Evolutionary conservation across 208 protist species (phyloP), one percentile per base, ranked within the genome.

Genomic region (Leishmania amazonensis): DNA sequence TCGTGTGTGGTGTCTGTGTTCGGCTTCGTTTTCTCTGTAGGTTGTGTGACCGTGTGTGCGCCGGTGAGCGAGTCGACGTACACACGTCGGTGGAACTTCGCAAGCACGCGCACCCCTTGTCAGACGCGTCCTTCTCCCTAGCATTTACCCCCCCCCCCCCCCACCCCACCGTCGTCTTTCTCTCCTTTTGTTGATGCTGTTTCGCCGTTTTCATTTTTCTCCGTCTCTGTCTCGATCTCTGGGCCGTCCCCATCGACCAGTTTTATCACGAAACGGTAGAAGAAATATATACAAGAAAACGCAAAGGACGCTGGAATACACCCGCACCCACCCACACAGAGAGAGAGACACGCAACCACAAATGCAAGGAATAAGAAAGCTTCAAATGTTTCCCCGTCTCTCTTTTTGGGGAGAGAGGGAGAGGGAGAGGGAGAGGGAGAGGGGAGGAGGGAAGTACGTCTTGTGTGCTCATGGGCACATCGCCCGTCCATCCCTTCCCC

Each of bases 1-100:
- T n/a, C 40, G 76, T 62, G 31, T 80, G 35, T 45, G 42, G 19
- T 73, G 76, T 62, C 2, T 73, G n/a, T 72, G 28, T 38, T 47
- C n/a, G 8, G 24, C 28, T 49, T 73, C 5, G 42, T 42, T 45
- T n/a, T 24, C 40, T 21, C 67, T n/a, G 40, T 31, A 42, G 67
- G 67, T 31, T 13, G 38, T 17, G 67, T 24, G 67, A 31, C 40
- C 40, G 42, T 73, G 67, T 73, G 67, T 8, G 15, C 57, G 28
- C 38, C 65, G 5, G n/a, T 49, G 42, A 49, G 42, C 24, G 19
- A 73, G 24, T 17, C 67, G 40, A 73, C 21, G 8, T 31, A 42
- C 38, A 73, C 67, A 49, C 40, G 40, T 24, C 2, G 17, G 28
- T 28, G 40, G 24, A 51, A 9, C 17, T 70, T 70, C 15, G 35